Evolutionary conservation across 768 basidiomycete species (phyloP).

Genomic region (Hygrocybe punicea): DNA sequence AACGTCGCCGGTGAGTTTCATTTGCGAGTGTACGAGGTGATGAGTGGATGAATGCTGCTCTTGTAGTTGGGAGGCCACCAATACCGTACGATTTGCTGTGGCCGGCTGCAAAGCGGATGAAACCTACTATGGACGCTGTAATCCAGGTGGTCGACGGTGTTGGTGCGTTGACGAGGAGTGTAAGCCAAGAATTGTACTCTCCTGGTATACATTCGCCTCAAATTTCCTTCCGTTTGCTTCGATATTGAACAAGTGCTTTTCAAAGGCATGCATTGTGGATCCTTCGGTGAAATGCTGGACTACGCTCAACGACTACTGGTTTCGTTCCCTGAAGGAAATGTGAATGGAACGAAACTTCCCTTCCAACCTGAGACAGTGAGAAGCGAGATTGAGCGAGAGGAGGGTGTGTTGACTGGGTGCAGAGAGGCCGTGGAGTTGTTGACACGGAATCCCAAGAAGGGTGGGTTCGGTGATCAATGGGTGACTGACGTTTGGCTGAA

Average conservation of each 20-base stretch:
- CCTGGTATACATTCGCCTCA: slow-evolving; percentile 18
- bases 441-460: slow-evolving; percentile 85
- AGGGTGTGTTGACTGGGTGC: slow-evolving; percentile 53
- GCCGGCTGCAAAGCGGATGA: slow-evolving; percentile 55
- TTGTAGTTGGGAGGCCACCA: slow-evolving; percentile 50
- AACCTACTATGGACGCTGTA: slow-evolving; percentile 32
- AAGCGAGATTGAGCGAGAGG: slow-evolving; percentile 36
- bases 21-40: not conserved
- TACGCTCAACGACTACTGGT: slow-evolving; percentile 54
- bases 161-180: slow-evolving; percentile 9
- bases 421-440: slow-evolving; percentile 88
- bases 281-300: slow-evolving; percentile 46
- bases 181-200: slow-evolving; percentile 17
- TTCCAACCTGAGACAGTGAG: slow-evolving; percentile 24
- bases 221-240: not conserved
- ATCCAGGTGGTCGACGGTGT: slow-evolving; percentile 39
- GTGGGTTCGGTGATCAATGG: slow-evolving; percentile 39
- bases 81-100: slow-evolving; percentile 80
- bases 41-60: slow-evolving; percentile 5
- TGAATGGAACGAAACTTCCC: slow-evolving; percentile 26
- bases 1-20: slow-evolving; percentile 65
- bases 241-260: slow-evolving; percentile 9
- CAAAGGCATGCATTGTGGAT: slow-evolving; percentile 16
- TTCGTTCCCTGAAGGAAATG: slow-evolving; percentile 38
- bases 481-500: not conserved